Conservation (phyloP, 352 stramenopile genomes). For the Thalassiosira ordinaria region DNA sequence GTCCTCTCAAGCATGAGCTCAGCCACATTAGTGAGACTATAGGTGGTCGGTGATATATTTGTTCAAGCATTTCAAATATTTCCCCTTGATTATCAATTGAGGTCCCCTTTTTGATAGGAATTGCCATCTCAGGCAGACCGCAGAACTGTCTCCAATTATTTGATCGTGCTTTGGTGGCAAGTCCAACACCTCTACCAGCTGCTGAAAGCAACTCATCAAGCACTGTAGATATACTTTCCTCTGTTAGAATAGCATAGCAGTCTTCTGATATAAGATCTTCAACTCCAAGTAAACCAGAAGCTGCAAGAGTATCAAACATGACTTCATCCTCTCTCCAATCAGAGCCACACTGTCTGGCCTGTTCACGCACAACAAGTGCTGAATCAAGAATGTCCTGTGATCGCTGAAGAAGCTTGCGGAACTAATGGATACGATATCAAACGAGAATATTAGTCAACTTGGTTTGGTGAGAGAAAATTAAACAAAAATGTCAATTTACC, state of each 20-base stretch:
- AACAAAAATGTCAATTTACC: slow-evolving; percentile 20
- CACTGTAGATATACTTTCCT: slow-evolving; percentile 56
- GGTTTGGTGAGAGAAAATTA: slow-evolving; percentile 8
- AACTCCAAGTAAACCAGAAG: slow-evolving; percentile 73
- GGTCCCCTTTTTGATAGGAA: slow-evolving; percentile 23
- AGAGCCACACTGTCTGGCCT: slow-evolving; percentile 68
- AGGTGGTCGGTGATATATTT: slow-evolving; percentile 64
- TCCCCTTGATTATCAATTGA: slow-evolving; percentile 3
- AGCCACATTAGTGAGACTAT: slow-evolving; percentile 82
- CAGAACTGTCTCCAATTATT: slow-evolving; percentile 83
- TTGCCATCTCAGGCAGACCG: slow-evolving; percentile 53
- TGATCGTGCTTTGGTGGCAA: slow-evolving; percentile 33
- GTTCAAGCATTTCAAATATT: slow-evolving; percentile 54
- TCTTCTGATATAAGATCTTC: slow-evolving; percentile 82
- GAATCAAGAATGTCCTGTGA: slow-evolving; percentile 58
- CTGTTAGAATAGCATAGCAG: slow-evolving; percentile 48
- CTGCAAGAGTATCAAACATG: slow-evolving; percentile 56
- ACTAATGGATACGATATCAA: slow-evolving; percentile 20
- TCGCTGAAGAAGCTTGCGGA: slow-evolving; percentile 67
- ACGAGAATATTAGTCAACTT: slow-evolving; percentile 1
- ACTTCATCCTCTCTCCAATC: slow-evolving; percentile 68
- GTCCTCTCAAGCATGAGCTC: slow-evolving; percentile 62
- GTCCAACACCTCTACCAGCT: slow-evolving; percentile 46
- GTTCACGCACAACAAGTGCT: slow-evolving; percentile 70
- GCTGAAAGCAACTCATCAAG: slow-evolving; percentile 75